Base-by-base conservation (phyloP, 2,329 filamentous ascomycete species). In the Penicillium expansum region DNA sequence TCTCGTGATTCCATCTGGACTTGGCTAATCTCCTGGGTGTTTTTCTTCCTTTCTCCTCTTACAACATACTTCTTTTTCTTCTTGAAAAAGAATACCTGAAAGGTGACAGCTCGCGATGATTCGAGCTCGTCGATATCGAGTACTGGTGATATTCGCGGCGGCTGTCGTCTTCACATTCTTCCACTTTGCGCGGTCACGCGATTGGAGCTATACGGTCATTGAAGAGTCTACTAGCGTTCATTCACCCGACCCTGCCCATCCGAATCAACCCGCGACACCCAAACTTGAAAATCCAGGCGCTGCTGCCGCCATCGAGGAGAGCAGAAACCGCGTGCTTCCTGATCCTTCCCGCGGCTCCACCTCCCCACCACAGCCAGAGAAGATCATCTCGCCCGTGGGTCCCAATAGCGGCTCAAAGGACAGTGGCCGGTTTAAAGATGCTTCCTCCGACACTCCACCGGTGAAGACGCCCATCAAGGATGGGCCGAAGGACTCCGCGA, bases 181-280 rank as follows among this genome's bases (percentile, higher is more conserved):
- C 64, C 80, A 81, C 62, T 83, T 84, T 61, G 71, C 75, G 33
- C 73, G 74, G 48, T 76, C 80, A 57, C 74, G 73, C 56, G 70
- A 77, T 54, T 77, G 75, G 71, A 56, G 22, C 4, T 52, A 62
- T 24, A 57, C 62, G 11, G 47, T 61, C 10, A 56, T 64, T 38
- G 59, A 65, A 44, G 35, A 57, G 47, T 39, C 55, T 13, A 27
- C 47, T 11, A 44, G 33, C 32, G 35, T 37, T 18, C 56, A 57
- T 13, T 24, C 60, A 35, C 37, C 58, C 7, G 44, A 51, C 24
- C 20, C 48, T 35, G 55, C 49, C 37, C 29, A 42, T 52, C 39
- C 60, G 16, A 57, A 62, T 33, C 35, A 51, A 18, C 52, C 39
- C 9, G 45, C 35, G 13, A 33, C 55, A 22, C n/a, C 48, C n/a